phyloP scores from a whole-genome alignment of 164 flowering plant species.

The Vitis cinerea region DNA sequence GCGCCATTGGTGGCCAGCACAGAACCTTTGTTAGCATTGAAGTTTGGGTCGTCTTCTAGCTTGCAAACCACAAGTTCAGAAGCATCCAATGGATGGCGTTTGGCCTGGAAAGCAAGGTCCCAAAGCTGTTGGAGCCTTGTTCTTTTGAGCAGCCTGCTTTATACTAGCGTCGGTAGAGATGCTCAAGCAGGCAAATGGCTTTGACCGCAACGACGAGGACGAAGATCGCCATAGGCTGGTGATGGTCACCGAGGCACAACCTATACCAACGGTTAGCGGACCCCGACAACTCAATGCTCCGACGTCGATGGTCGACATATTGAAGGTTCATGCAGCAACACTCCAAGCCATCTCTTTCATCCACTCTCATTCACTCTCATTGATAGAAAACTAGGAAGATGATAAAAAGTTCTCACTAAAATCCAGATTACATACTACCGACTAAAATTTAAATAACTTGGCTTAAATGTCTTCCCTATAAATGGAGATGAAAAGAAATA shows the following conservation, averaged over 20 bases:
- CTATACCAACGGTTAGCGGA: slow-evolving; percentile 45
- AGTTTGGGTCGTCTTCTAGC: no score
- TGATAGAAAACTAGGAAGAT: no score
- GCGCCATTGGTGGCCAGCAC: no score
- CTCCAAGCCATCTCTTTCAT: slow-evolving; percentile 48
- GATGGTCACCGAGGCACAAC: slow-evolving; percentile 51
- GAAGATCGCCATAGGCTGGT: slow-evolving; percentile 36
- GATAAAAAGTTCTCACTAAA: no score
- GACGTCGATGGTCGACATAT: slow-evolving; percentile 32
- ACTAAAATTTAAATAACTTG: no score
- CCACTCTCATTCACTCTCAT: background rate
- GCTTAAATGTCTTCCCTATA: no score
- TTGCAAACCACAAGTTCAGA: no score
- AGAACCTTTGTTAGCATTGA: no score
- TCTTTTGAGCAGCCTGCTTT: slow-evolving; percentile 80
- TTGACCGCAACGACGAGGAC: slow-evolving; percentile 11
- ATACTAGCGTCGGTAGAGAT: slow-evolving; percentile 33
- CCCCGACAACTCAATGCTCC: slow-evolving; percentile 35
- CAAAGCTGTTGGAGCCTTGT: slow-evolving; percentile 94
- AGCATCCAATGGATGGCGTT: no score
- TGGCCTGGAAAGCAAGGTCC: slow-evolving; percentile 96
- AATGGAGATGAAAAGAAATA: no score
- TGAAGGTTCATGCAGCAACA: slow-evolving; percentile 35
- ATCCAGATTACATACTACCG: no score
- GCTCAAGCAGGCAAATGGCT: slow-evolving; percentile 47